A percentile compares a stretch with the other conserved stretches of the same genome.
Conservation (phyloP, 176 grass and related monocot species). For the Tuctoria greenei region DNA sequence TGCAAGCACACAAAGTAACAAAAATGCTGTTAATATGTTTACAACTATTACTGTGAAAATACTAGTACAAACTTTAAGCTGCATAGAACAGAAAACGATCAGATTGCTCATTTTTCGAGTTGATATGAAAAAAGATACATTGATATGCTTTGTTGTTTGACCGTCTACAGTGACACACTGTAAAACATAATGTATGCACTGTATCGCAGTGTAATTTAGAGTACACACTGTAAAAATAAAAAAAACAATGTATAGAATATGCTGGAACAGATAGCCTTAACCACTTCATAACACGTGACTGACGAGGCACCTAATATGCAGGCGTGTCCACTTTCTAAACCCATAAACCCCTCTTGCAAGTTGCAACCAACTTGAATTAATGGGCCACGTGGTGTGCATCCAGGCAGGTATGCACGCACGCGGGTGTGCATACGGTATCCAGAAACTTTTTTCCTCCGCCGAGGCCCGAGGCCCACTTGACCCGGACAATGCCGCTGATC, state of each 20-base stretch:
- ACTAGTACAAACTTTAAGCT: background rate
- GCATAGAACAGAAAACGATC: too few species aligned
- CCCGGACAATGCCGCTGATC: slow-evolving; percentile 32
- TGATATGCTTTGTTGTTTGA: too few species aligned
- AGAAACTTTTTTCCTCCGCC: background rate
- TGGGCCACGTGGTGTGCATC: too few species aligned
- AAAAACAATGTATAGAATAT: too few species aligned
- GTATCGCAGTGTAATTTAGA: too few species aligned
- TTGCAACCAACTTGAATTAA: slow-evolving; percentile 1
- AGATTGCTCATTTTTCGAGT: background rate
- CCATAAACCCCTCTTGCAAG: slow-evolving; percentile 22
- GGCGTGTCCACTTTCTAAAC: slow-evolving; percentile 36
- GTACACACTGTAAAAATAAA: too few species aligned
- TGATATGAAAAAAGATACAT: background rate
- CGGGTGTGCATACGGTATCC: too few species aligned
- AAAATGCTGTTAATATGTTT: background rate
- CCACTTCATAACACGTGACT: too few species aligned
- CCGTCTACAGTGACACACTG: too few species aligned
- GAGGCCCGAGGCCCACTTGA: background rate
- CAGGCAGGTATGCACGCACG: too few species aligned
- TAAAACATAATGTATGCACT: too few species aligned
- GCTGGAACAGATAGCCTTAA: too few species aligned
- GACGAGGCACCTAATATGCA: background rate
- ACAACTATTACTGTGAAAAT: background rate
- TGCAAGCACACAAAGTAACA: background rate